Base-by-base conservation (phyloP, 1,284 basidiomycete genomes). In the Prillingera fragicola region DNA sequence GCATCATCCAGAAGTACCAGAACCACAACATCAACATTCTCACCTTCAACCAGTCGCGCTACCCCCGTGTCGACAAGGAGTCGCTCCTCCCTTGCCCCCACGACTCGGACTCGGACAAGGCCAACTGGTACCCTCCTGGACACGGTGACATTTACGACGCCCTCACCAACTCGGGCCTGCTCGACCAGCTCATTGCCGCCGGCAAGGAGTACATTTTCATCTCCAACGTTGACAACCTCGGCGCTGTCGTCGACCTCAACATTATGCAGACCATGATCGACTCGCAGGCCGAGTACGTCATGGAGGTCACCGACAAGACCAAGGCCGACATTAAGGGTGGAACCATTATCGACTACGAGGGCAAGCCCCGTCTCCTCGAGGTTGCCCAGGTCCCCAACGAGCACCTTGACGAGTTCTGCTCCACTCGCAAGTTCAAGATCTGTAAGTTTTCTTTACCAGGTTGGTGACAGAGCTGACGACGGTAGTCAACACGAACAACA, bases 321-420 rank as follows among this genome's bases (percentile, higher is more conserved):
- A 98, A 98, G 79, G 95, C 95, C 48, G 94, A 99, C 72, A 85
- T 99, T 75, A 98, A 99, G 82, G 95, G 95, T 80, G 95, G 95
- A 75, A 98, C 95, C 41, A 80, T 95, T 60, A 91, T 96, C 66
- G 88, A 96, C 72, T 96, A 96, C 70, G 87, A 98, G 38, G 95
- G 94, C 48, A 83, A 82, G 32, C 82, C 97, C 51, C 85, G 94
- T 57, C 78, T 99, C 34, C 84, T 99, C 53, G 95, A 99, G 77
- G 92, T 99, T 52, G 95, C 95, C 17, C 95, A 99, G 73, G 95
- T 99, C 19, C 90, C 95, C 32, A 87, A 84, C 38, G 95, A 98
- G 72, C 95, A 98, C 69, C 82, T 92, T 41, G 92, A 98, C 72
- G 94, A 98, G 74, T 97, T 97, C 82, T 96, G 96, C 75, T 88